Percentiles rank a stretch among this genome's conserved stretches.
Evolutionary conservation across 495 filamentous ascomycete genomes (phyloP).

Genomic region (Aspergillus cristatus): DNA sequence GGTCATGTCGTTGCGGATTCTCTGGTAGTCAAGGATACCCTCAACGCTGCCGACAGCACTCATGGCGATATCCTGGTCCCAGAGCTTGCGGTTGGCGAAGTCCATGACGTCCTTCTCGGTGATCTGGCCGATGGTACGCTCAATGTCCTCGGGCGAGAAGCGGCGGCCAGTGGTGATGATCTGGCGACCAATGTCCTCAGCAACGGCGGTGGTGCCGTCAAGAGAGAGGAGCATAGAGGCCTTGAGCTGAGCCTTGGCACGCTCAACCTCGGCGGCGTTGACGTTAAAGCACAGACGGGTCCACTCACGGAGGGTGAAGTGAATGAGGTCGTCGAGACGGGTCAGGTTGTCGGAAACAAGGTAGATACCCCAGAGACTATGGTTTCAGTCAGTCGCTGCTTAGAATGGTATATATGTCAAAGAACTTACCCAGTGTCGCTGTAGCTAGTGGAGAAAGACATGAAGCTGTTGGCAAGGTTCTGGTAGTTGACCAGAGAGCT

Average conservation of each 20-base stretch:
- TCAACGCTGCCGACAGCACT: conserved; percentile 88
- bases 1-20: conserved; percentile 83
- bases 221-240: conserved; percentile 93
- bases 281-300: conserved; percentile 81
- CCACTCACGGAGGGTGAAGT: conserved; percentile 98
- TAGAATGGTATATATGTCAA: too few relatives aligned
- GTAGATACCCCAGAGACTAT: conserved; percentile 98
- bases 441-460: conserved; percentile 99
- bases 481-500: conserved; percentile 87
- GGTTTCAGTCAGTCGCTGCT: conserved; percentile 11
- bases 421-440: conserved; percentile 86
- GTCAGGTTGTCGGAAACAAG: conserved; percentile 84
- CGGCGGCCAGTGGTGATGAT: conserved; percentile 94
- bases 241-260: conserved; percentile 98
- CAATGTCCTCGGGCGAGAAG: conserved; percentile 86
- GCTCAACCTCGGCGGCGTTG: conserved; percentile 84
- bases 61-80: conserved; percentile 95
- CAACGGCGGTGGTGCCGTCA: conserved; percentile 92
- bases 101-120: conserved; percentile 96
- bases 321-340: conserved; percentile 84
- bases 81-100: conserved; percentile 83
- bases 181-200: conserved; percentile 97
- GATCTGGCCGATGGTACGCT: conserved; percentile 75
- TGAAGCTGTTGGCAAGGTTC: conserved; percentile 96
- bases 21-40: conserved; percentile 81